Base-by-base conservation (phyloP, 768 basidiomycete genomes). In the Gelatoporia subvermispora region DNA sequence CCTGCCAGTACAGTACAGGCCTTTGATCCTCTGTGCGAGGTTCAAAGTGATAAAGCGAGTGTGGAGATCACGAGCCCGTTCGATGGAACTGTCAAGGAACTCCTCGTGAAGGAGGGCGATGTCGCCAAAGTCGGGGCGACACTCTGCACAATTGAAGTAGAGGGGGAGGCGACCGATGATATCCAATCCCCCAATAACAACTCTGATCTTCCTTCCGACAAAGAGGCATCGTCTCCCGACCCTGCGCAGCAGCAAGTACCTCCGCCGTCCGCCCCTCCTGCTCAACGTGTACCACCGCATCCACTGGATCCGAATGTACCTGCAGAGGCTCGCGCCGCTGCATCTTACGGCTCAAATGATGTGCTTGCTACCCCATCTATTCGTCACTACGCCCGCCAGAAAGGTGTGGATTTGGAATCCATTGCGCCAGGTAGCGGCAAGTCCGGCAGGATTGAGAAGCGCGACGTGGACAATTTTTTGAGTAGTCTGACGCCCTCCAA, bases 61-160 rank as follows among this genome's bases (percentile, higher is more conserved):
- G 90, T 93, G 21, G 91, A 93, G 65, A 92, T 94, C 47, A 93
- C 91, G 2, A 85, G 84, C 48, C 91, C 91, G 1, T 92, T 77
- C 58, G 85, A 91, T 36, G 91, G 91, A 4, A 69, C 82, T 25
- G 70, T 93, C 41, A 81, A 76, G 52, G 76, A 86, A 53, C 65
- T 93, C 5, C 71, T 89, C 1, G 88, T 91, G 16, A 68, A 82
- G 54, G 88, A 90, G 61, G 91, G 91, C 17, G 79, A 89, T 60
- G 75, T 93, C 16, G 88, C 88, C 17, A 89, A 89, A 60, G 91
- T 93, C 16, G 90, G 92, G 25, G 68, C 76, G 17, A 81, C 81
- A 9, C 71, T 93, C 2, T 93, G 90, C 64, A 56, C 82, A 10
- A 90, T 93, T 44, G 88, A 92, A 56, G 82, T 83, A n/a, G 84